Evolutionary conservation across 2,329 filamentous ascomycete genomes (phyloP), one percentile per base, ranked within the genome.

Genomic region (Penicillium sp.): DNA sequence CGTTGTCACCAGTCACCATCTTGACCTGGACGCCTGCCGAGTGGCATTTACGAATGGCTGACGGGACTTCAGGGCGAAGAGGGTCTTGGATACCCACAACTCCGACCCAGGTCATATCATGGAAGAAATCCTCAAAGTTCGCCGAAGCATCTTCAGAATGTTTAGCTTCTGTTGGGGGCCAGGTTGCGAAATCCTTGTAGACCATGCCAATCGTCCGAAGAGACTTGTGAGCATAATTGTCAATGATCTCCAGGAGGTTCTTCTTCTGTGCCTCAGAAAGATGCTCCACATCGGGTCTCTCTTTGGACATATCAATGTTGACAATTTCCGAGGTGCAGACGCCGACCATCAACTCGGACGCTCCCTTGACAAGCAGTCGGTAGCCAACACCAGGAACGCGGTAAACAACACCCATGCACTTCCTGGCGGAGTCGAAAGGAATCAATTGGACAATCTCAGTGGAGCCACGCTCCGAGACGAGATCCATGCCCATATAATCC

Each of bases 21-120:
- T 88, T 87, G 48, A 90, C 87, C 55, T 85, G 80, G 17, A 91
- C 88, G 54, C 88, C 88, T 19, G 89, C 89, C 27, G 80, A 80
- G 63, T 87, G 83, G 61, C 88, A 90, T 68, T 84, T 84, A 58
- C 80, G 78, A 54, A 91, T 89, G 45, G 89, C 88, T 48, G 85
- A 82, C 15, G 84, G 80, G 23, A 91, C 89, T 63, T 87, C 87
- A 6, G 83, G 81, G 56, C 89, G 81, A 19, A 91, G 83, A 35
- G 89, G 89, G 71, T 91, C 89, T 69, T 90, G 87, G 68, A 91
- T 91, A 65, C 88, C 89, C 49, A 89, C 86, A 41, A 90, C 79
- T 19, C 86, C 86, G 63, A 91, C 76, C 77, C 91, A 89, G 5
- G 83, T 86, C 84, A 93, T 90, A 54, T 89, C 81, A 51, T 82